Conservation (phyloP, 257 asterid genomes). For the Ehretia macrophylla region DNA sequence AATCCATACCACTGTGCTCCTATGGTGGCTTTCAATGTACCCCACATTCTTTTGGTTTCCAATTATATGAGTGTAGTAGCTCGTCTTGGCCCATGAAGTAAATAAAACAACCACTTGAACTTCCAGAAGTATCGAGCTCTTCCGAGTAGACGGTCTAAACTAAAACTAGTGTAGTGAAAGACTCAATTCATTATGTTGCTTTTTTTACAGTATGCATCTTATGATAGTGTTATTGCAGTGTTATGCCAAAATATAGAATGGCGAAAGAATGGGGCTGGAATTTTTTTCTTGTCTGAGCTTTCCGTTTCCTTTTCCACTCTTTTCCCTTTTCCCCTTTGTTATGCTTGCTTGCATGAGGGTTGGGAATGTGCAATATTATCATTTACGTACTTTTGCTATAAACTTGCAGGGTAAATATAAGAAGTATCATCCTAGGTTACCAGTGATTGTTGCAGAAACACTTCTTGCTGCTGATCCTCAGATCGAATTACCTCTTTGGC, state of each 20-base stretch:
- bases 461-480: constrained; percentile 94
- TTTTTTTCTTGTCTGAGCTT: no score
- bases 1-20: no score
- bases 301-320: no score
- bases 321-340: no score
- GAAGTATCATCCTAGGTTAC: constrained; percentile 72
- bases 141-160: not conserved
- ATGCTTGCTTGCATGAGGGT: no score
- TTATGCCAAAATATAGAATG: no score
- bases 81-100: not conserved
- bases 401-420: constrained; percentile 76
- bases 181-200: no score
- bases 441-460: constrained; percentile 79
- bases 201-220: no score
- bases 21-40: not conserved
- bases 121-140: not conserved
- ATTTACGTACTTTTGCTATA: not conserved
- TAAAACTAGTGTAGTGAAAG: not conserved
- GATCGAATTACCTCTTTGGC: constrained; percentile 89
- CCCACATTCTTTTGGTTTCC: not conserved
- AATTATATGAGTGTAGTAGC: not conserved
- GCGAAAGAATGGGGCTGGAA: no score
- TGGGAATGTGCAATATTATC: no score
- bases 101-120: not conserved
- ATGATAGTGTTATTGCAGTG: no score